phyloP scores from a whole-genome alignment of 2,329 filamentous ascomycete genomes.

The Zasmidium cellare region DNA sequence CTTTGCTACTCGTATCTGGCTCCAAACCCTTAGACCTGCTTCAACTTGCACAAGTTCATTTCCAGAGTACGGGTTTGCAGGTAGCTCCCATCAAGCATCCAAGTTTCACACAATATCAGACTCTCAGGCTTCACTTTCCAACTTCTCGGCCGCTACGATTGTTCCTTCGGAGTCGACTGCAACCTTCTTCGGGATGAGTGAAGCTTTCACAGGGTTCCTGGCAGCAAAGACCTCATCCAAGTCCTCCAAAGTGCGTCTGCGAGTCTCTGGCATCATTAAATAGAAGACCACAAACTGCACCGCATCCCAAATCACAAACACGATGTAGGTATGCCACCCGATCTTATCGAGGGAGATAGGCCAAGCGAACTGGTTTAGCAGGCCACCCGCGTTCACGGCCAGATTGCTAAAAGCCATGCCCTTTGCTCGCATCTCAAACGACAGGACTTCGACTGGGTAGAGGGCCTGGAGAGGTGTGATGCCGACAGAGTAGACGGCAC shows the following conservation, averaged over 20 bases:
- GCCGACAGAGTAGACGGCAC: constrained; percentile 36
- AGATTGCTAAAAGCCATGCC: constrained; percentile 47
- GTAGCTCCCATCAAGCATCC: too few relatives aligned
- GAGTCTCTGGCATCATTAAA: constrained; percentile 42
- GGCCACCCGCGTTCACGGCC: constrained; percentile 45
- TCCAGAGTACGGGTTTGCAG: too few relatives aligned
- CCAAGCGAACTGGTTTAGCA: constrained; percentile 40
- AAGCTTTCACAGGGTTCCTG: constrained; percentile 41
- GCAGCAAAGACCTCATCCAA: constrained; percentile 45
- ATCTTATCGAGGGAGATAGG: constrained; percentile 29
- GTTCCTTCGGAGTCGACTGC: constrained; percentile 26
- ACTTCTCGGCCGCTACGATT: constrained; percentile 21
- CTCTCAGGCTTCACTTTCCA: constrained; percentile 13
- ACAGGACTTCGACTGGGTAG: constrained; percentile 51
- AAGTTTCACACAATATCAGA: too few relatives aligned
- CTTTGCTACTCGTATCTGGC: too few relatives aligned
- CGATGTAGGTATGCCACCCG: constrained; percentile 29
- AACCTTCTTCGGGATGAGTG: constrained; percentile 25
- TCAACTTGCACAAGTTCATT: too few relatives aligned
- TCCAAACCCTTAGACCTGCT: too few relatives aligned
- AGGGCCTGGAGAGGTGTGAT: constrained; percentile 34
- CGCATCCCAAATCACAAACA: constrained; percentile 36
- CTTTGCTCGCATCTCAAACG: constrained; percentile 48
- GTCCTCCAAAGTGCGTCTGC: constrained; percentile 46
- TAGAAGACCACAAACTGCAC: constrained; percentile 36